These are phyloP conservation scores for Coelastrella sp. DNA, from an alignment of 139 green algal species.

Conservation along the genomic window DNA sequence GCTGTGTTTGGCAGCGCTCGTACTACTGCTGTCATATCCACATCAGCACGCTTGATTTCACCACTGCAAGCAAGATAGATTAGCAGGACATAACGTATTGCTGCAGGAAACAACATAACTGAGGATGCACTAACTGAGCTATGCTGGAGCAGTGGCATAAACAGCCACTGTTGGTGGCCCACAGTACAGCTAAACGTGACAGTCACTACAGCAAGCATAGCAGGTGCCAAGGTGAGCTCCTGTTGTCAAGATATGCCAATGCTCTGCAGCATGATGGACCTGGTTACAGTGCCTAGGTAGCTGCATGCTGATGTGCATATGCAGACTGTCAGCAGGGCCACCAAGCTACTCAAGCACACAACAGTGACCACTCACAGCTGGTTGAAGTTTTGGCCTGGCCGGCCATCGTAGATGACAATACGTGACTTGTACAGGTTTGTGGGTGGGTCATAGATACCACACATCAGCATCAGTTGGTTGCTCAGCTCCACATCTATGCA, in stretches of 20 bases:
- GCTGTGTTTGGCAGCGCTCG: conserved; percentile 14
- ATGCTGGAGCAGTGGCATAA: too few species aligned
- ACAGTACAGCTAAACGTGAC: too few species aligned
- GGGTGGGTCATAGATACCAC: conserved; percentile 4
- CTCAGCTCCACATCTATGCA: conserved; percentile 23
- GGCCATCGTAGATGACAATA: conserved; percentile 12
- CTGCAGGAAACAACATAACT: too few species aligned
- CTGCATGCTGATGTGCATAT: too few species aligned
- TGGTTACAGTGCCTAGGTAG: too few species aligned
- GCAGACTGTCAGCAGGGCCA: not conserved
- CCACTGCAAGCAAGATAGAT: not conserved
- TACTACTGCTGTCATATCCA: conserved; percentile 41
- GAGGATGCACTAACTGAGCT: too few species aligned
- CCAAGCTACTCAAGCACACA: not conserved
- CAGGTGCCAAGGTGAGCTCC: too few species aligned
- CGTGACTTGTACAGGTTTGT: not conserved
- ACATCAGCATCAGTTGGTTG: conserved; percentile 27
- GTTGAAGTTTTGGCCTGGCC: conserved; percentile 4
- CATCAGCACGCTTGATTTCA: conserved; percentile 18
- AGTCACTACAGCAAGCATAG: too few species aligned
- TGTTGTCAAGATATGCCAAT: too few species aligned
- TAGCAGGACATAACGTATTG: too few species aligned
- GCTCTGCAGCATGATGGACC: too few species aligned
- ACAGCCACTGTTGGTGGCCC: too few species aligned
- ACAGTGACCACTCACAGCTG: not conserved